Conservation (phyloP, 768 basidiomycete genomes). For the Tricholoma sp. region DNA sequence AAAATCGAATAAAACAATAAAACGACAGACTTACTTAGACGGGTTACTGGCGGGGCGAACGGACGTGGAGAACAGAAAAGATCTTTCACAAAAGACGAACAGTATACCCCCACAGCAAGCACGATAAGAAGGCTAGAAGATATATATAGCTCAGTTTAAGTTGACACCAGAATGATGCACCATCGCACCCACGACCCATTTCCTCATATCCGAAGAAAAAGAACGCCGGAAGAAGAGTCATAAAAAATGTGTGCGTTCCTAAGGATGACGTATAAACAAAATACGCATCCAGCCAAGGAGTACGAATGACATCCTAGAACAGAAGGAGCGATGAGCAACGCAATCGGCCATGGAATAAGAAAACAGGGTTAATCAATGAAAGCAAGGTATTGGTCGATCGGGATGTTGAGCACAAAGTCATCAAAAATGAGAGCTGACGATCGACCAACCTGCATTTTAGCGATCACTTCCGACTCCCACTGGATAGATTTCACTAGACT, state of each 20-base stretch:
- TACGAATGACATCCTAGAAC: conserved; percentile 47
- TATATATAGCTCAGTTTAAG: background rate
- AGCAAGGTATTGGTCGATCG: background rate
- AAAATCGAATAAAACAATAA: background rate
- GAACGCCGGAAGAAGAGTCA: conserved; percentile 77
- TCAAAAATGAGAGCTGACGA: background rate
- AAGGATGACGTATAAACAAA: conserved; percentile 80
- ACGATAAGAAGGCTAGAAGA: conserved; percentile 55
- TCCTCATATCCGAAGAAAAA: conserved; percentile 84
- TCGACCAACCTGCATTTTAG: conserved; percentile 56
- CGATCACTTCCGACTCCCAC: conserved; percentile 57
- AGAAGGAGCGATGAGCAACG: background rate
- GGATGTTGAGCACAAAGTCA: background rate
- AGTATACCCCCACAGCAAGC: conserved; percentile 76
- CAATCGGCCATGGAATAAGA: background rate
- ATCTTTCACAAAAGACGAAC: conserved; percentile 86
- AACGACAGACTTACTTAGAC: conserved; percentile 57
- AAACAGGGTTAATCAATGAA: no score
- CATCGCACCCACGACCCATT: conserved; percentile 66
- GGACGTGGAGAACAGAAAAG: conserved; percentile 87
- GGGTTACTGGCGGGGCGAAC: conserved; percentile 85
- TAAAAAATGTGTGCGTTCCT: conserved; percentile 91
- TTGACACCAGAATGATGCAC: background rate
- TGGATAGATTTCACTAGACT: conserved; percentile 47
- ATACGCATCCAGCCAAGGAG: conserved; percentile 68